phyloP scores from a whole-genome alignment of 2,329 filamentous ascomycete genomes.

The Neoarthrinium moseri region DNA sequence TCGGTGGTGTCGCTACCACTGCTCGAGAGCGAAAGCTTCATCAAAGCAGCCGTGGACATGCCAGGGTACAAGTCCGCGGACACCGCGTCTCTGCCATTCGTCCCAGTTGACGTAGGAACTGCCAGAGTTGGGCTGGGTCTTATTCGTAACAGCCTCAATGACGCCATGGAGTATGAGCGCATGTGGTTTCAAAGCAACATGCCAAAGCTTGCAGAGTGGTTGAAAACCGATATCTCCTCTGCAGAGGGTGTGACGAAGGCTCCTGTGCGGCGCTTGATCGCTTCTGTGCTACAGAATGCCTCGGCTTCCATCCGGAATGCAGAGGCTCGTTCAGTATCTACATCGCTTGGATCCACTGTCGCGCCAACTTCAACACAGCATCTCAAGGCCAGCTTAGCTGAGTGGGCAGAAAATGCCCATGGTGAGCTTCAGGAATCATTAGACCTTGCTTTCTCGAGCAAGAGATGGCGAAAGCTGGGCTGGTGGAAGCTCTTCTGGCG shows the following conservation, averaged over 20 bases:
- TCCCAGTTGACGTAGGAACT: slow-evolving; percentile 61
- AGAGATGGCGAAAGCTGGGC: slow-evolving; percentile 73
- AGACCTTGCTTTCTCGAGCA: slow-evolving; percentile 73
- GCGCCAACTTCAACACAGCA: slow-evolving; percentile 37
- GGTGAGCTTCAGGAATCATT: slow-evolving; percentile 79
- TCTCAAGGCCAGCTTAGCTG: slow-evolving; percentile 60
- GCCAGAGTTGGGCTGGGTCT: slow-evolving; percentile 63
- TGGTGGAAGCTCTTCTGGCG: slow-evolving; percentile 98
- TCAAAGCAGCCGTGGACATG: slow-evolving; percentile 59
- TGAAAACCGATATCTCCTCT: slow-evolving; percentile 48
- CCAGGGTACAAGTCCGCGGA: slow-evolving; percentile 38
- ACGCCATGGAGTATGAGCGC: slow-evolving; percentile 70
- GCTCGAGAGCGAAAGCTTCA: slow-evolving; percentile 36
- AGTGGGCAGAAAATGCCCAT: slow-evolving; percentile 80
- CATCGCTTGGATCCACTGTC: slow-evolving; percentile 26
- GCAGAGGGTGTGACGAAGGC: slow-evolving; percentile 55
- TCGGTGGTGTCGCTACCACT: slow-evolving; percentile 44
- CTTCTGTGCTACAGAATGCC: slow-evolving; percentile 62
- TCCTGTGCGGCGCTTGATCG: slow-evolving; percentile 64
- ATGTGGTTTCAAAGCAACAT: slow-evolving; percentile 74
- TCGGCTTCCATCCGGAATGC: slow-evolving; percentile 49
- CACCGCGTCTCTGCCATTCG: slow-evolving; percentile 41
- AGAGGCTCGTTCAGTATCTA: slow-evolving; percentile 37
- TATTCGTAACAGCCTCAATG: slow-evolving; percentile 67
- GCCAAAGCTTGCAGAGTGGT: slow-evolving; percentile 64